Percentiles rank a stretch among this genome's conserved stretches.
Evolutionary conservation across 1,284 basidiomycete genomes (phyloP).

Genomic region (Mycocalia duriaeana): DNA sequence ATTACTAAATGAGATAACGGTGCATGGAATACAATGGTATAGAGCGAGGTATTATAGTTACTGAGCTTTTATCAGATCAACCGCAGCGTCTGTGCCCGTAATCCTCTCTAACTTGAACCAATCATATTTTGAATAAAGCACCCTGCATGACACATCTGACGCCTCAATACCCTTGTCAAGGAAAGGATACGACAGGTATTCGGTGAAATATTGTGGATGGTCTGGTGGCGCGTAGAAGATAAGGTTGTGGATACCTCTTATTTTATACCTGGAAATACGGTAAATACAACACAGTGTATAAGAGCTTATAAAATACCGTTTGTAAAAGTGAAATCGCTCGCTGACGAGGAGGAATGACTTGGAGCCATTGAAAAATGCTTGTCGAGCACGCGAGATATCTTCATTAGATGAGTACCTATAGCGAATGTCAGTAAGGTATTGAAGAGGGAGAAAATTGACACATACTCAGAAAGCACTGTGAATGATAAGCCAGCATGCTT

Average conservation of each 20-base stretch:
- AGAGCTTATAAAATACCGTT: too few relatives aligned
- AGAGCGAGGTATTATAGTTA: too few relatives aligned
- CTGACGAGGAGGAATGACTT: slow-evolving; percentile 87
- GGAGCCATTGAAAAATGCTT: slow-evolving; percentile 88
- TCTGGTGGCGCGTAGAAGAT: slow-evolving; percentile 92
- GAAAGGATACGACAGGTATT: slow-evolving; percentile 85
- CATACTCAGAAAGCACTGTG: slow-evolving; percentile 85
- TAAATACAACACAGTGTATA: slow-evolving; percentile 5
- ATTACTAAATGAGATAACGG: too few relatives aligned
- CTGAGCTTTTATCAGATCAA: slow-evolving; percentile 32
- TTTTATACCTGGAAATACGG: slow-evolving; percentile 62
- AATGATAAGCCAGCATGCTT: slow-evolving; percentile 70
- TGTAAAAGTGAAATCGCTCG: slow-evolving; percentile 97
- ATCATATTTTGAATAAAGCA: slow-evolving; percentile 87
- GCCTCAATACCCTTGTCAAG: slow-evolving; percentile 75
- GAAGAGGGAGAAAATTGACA: slow-evolving; percentile 5
- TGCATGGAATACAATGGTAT: too few relatives aligned
- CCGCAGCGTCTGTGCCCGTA: slow-evolving; percentile 51
- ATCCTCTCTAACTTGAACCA: slow-evolving; percentile 83
- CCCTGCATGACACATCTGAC: slow-evolving; percentile 71
- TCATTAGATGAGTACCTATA: slow-evolving; percentile 85
- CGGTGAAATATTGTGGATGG: slow-evolving; percentile 88
- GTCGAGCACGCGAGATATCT: slow-evolving; percentile 90
- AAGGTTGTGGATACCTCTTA: slow-evolving; percentile 87
- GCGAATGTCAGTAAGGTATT: background rate